A percentile compares a stretch with the other conserved stretches of the same genome.
Conservation (phyloP, 2,329 filamentous ascomycete genomes). For the Paracamarosporium sp. region DNA sequence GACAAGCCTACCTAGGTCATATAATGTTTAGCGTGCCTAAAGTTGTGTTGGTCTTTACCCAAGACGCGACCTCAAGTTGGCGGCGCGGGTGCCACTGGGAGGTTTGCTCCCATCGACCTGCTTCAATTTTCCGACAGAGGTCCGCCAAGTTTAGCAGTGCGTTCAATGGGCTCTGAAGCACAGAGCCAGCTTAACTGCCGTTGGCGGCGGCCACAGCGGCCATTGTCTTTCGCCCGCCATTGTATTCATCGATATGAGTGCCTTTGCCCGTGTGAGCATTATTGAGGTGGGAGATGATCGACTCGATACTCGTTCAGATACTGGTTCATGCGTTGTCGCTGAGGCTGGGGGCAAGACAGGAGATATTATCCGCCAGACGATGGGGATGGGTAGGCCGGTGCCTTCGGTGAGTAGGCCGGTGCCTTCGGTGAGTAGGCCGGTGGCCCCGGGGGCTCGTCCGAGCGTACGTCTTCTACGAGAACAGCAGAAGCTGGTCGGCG, state of each 20-base stretch:
- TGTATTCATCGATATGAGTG: constrained; percentile 65
- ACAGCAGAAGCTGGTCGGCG: constrained; percentile 51
- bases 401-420: constrained; percentile 63
- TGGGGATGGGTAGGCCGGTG: constrained; percentile 59
- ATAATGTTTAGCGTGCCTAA: constrained; percentile 59
- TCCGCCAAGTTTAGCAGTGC: constrained; percentile 61
- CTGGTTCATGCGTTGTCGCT: constrained; percentile 54
- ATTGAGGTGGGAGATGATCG: constrained; percentile 27
- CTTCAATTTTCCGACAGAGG: constrained; percentile 56
- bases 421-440: constrained; percentile 61
- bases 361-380: constrained; percentile 59
- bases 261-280: constrained; percentile 61
- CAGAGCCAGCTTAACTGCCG: constrained; percentile 53
- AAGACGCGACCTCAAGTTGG: constrained; percentile 55
- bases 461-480: constrained; percentile 64
- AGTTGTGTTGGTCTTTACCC: constrained; percentile 60
- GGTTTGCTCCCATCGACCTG: constrained; percentile 54
- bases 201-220: constrained; percentile 67
- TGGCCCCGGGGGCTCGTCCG: constrained; percentile 67
- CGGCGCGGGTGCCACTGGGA: constrained; percentile 55
- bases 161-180: constrained; percentile 63
- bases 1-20: constrained; percentile 43
- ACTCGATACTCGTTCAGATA: constrained; percentile 22
- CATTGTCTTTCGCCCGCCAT: constrained; percentile 63
- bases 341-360: constrained; percentile 64